phyloP scores from a whole-genome alignment of 1,284 basidiomycete genomes.

The Exobasidium rhododendri region DNA sequence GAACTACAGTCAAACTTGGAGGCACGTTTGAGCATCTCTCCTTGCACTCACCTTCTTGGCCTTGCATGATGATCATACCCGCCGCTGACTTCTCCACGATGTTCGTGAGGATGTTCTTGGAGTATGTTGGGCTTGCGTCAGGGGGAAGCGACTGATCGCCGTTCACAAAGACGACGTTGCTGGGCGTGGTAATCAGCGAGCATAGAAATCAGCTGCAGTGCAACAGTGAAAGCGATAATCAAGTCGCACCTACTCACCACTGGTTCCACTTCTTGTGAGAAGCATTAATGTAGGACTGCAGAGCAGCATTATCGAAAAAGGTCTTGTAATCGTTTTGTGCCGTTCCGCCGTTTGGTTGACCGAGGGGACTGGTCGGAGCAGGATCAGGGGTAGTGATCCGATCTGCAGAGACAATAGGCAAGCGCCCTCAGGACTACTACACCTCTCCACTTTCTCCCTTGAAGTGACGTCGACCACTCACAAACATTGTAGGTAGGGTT shows the following conservation, averaged over 20 bases:
- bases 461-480: too few species aligned
- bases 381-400: background rate
- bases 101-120: background rate
- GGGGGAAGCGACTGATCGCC: background rate
- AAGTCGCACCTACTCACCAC: background rate
- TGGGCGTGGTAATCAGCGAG: background rate
- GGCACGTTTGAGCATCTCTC: too few species aligned
- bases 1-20: too few species aligned
- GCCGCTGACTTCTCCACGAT: background rate
- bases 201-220: background rate
- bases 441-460: too few species aligned
- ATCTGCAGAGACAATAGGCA: too few species aligned
- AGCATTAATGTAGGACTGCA: slow-evolving; percentile 6
- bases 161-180: background rate
- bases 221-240: background rate
- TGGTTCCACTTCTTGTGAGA: background rate
- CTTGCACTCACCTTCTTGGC: too few species aligned
- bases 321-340: background rate
- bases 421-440: too few species aligned
- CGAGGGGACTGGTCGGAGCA: background rate
- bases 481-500: background rate
- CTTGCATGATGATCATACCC: background rate
- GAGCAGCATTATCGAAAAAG: slow-evolving; percentile 4
- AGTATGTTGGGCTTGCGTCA: background rate
- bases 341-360: background rate